These are phyloP conservation scores for Cercospora brassicicola DNA, from an alignment of 2,329 filamentous ascomycete genomes.

Conservation along the genomic window DNA sequence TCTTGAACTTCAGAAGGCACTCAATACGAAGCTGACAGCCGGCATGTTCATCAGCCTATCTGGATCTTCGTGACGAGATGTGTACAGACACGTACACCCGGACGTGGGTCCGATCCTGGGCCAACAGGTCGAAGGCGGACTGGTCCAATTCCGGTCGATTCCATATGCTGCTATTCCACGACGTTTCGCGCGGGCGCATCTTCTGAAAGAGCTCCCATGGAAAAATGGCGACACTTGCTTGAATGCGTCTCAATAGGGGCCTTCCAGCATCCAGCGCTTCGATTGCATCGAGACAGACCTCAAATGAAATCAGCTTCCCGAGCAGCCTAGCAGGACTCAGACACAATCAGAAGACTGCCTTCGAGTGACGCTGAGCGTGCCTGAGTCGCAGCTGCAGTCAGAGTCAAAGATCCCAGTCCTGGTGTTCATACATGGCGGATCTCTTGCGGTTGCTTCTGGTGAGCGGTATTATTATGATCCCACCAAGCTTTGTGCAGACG, in stretches of 20 bases:
- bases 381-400: not conserved
- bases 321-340: not conserved
- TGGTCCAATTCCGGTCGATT: not conserved
- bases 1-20: not conserved
- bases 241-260: not conserved
- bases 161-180: not conserved
- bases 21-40: not conserved
- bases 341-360: not conserved
- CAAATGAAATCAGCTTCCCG: not conserved
- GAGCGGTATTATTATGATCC: not conserved
- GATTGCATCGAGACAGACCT: not conserved
- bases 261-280: not conserved
- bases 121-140: not conserved
- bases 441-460: not conserved
- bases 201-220: not conserved
- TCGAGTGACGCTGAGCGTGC: not conserved
- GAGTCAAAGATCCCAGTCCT: not conserved
- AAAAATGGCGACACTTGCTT: not conserved
- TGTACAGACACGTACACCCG: not conserved
- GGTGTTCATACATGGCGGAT: not conserved
- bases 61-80: not conserved
- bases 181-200: not conserved
- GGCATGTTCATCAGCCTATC: not conserved
- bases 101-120: not conserved
- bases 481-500: not conserved